Evolutionary conservation across 495 filamentous ascomycete species (phyloP).

Genomic region (Talaromyces trachyspermus): DNA sequence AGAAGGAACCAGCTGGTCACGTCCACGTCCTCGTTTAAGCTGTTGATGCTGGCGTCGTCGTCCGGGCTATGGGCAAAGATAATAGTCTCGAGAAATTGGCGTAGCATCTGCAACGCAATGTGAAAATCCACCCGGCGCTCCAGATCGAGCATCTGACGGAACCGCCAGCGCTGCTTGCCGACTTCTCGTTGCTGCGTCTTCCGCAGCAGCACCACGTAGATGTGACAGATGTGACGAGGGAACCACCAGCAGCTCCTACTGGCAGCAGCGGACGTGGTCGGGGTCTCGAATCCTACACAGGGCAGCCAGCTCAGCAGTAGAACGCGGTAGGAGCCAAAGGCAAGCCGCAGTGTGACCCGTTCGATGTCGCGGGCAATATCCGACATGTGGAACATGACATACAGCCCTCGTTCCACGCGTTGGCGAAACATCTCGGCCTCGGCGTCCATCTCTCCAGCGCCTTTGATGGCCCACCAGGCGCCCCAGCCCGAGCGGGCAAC

Average conservation of each 20-base stretch:
- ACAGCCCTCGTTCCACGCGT: conserved; percentile 20
- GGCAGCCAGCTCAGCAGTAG: conserved; percentile 4
- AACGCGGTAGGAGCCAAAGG: not conserved
- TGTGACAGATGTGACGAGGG: conserved; percentile 12
- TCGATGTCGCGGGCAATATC: conserved; percentile 20
- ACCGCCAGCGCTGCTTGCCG: conserved; percentile 16
- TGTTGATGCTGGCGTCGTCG: conserved; percentile 12
- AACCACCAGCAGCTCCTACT: conserved; percentile 7
- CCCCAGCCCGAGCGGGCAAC: conserved; percentile 25
- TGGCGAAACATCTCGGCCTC: conserved; percentile 21
- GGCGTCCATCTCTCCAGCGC: conserved; percentile 21
- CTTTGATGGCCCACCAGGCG: conserved; percentile 16
- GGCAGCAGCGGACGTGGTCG: not conserved
- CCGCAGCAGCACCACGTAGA: conserved; percentile 19
- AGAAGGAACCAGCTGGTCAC: conserved; percentile 24
- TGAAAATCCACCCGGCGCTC: conserved; percentile 23
- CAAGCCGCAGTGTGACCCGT: conserved; percentile 9
- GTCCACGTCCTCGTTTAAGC: conserved; percentile 14
- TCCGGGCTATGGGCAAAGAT: conserved; percentile 25
- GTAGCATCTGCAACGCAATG: conserved; percentile 23
- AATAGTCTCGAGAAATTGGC: conserved; percentile 22
- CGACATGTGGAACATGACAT: conserved; percentile 25
- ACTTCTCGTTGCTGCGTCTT: conserved; percentile 21
- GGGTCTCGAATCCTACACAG: not conserved
- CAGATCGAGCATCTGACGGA: conserved; percentile 18